A percentile compares a stretch with the other conserved stretches of the same genome.
These are phyloP conservation scores for Suillus variegatus DNA, from an alignment of 768 basidiomycete genomes.

Conservation along the genomic window DNA sequence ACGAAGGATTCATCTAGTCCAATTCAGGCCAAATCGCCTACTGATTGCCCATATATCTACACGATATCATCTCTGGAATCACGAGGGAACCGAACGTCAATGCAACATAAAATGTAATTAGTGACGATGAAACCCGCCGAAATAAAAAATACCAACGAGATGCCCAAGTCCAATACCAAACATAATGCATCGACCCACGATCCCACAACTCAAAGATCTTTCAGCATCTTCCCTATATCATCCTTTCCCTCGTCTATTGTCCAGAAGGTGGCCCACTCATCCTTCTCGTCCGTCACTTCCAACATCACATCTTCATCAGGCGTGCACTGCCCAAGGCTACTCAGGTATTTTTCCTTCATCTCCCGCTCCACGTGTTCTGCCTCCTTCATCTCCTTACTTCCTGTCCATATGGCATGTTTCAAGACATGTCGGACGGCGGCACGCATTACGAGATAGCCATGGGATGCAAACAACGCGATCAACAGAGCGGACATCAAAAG, in stretches of 20 bases:
- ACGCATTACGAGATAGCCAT: slow-evolving; percentile 76
- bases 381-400: slow-evolving; percentile 63
- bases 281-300: slow-evolving; percentile 15
- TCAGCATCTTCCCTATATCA: slow-evolving; percentile 66
- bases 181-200: not conserved
- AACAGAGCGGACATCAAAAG: slow-evolving; percentile 65
- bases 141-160: not conserved
- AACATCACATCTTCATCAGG: slow-evolving; percentile 12
- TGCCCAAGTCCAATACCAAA: not conserved
- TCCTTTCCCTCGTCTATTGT: slow-evolving; percentile 70
- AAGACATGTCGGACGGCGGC: slow-evolving; percentile 65
- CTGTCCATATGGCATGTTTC: slow-evolving; percentile 76
- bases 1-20: not conserved
- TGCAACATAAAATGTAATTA: not conserved
- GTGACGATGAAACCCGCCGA: not conserved
- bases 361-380: slow-evolving; percentile 56
- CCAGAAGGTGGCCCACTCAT: slow-evolving; percentile 56
- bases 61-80: not conserved
- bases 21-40: not conserved
- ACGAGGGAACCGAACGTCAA: not conserved
- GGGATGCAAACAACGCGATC: slow-evolving; percentile 81
- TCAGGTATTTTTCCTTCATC: slow-evolving; percentile 47
- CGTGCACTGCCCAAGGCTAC: slow-evolving; percentile 28
- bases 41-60: not conserved
- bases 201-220: slow-evolving; percentile 47